A percentile compares a stretch with the other conserved stretches of the same genome.
Conservation (phyloP, 2,329 filamentous ascomycete species). For the Phyllosticta citriasiana region DNA sequence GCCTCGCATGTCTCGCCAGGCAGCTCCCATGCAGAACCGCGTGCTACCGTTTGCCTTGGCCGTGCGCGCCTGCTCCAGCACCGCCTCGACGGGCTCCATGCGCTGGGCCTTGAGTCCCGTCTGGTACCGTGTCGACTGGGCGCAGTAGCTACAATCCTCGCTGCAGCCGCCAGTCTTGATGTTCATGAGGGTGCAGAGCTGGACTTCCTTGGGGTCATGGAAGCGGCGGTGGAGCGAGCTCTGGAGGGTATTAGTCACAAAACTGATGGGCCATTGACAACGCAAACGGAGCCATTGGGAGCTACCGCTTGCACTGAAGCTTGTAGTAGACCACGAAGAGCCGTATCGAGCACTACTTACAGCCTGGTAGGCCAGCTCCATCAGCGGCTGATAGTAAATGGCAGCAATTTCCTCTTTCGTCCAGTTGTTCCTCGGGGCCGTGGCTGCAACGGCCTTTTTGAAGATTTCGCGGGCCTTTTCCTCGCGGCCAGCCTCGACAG, state of each 20-base stretch:
- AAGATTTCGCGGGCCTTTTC: slow-evolving; percentile 18
- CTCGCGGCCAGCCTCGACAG: slow-evolving; percentile 3
- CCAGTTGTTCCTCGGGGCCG: slow-evolving; percentile 61
- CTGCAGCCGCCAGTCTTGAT: slow-evolving; percentile 91
- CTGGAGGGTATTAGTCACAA: slow-evolving; percentile 33
- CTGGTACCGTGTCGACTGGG: slow-evolving; percentile 72
- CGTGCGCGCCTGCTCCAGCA: slow-evolving; percentile 65
- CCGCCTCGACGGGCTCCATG: slow-evolving; percentile 68
- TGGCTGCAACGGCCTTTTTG: slow-evolving; percentile 48
- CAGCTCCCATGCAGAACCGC: slow-evolving; percentile 90
- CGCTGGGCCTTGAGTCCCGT: slow-evolving; percentile 72
- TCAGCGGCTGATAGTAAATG: slow-evolving; percentile 72
- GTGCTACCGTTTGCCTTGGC: slow-evolving; percentile 80
- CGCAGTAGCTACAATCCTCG: slow-evolving; percentile 89
- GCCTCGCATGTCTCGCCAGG: slow-evolving; percentile 89
- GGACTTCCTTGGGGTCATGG: slow-evolving; percentile 72
- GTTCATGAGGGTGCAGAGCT: slow-evolving; percentile 93
- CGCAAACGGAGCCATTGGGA: not conserved
- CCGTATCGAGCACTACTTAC: slow-evolving; percentile 36
- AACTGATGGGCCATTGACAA: not conserved
- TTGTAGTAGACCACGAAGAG: not conserved
- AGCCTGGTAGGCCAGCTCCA: slow-evolving; percentile 66
- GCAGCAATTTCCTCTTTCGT: slow-evolving; percentile 70
- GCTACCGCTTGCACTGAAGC: not conserved
- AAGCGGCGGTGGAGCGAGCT: slow-evolving; percentile 71